phyloP scores from a whole-genome alignment of 2,329 filamentous ascomycete species.

The Trichoderma afroharzianum region DNA sequence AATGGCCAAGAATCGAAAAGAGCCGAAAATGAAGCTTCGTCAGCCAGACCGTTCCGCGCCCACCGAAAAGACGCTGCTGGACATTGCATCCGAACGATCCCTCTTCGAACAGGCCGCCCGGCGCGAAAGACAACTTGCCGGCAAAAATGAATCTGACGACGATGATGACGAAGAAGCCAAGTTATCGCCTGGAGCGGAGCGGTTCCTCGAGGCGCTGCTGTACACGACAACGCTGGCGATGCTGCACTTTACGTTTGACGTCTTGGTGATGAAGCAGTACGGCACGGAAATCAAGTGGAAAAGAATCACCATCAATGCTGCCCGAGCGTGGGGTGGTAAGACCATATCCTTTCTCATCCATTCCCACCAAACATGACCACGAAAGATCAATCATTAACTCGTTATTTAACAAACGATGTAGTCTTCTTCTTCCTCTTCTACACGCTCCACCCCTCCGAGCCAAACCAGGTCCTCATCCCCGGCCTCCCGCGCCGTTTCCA shows the following conservation, averaged over 20 bases:
- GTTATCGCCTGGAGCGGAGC: slow-evolving; percentile 46
- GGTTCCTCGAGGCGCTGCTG: slow-evolving; percentile 52
- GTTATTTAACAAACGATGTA: slow-evolving; percentile 27
- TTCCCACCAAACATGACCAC: background rate
- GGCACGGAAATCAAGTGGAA: slow-evolving; percentile 61
- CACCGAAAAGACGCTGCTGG: slow-evolving; percentile 64
- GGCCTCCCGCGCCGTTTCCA: slow-evolving; percentile 46
- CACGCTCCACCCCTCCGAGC: slow-evolving; percentile 51
- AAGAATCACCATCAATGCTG: slow-evolving; percentile 49
- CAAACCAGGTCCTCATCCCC: slow-evolving; percentile 48
- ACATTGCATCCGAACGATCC: slow-evolving; percentile 64
- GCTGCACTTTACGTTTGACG: slow-evolving; percentile 74
- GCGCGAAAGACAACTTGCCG: slow-evolving; percentile 32
- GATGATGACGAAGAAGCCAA: slow-evolving; percentile 29
- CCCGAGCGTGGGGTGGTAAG: slow-evolving; percentile 52
- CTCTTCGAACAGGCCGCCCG: slow-evolving; percentile 50
- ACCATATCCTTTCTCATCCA: background rate
- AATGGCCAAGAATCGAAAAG: slow-evolving; percentile 51
- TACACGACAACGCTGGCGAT: slow-evolving; percentile 63
- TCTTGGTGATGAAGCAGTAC: slow-evolving; percentile 76
- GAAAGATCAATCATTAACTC: background rate
- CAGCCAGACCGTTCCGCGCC: slow-evolving; percentile 66
- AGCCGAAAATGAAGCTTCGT: slow-evolving; percentile 54
- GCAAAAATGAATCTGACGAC: background rate
- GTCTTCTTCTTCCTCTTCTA: slow-evolving; percentile 56